Conservation (phyloP, 768 basidiomycete species). For the Pholiota conissans region DNA sequence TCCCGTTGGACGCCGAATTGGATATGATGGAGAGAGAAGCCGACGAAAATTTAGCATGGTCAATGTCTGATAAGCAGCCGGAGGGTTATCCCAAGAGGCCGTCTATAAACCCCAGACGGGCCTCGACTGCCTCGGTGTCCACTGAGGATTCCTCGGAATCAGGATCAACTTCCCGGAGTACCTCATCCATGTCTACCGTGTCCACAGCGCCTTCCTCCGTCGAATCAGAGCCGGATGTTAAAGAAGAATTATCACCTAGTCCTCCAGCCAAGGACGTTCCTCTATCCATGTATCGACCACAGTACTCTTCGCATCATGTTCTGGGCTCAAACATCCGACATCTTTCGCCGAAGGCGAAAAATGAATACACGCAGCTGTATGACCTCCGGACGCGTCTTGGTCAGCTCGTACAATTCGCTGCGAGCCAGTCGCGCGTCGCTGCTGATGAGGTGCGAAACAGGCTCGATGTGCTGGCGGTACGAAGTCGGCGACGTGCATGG, state of each 20-base stretch:
- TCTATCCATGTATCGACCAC: not conserved
- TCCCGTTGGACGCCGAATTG: not conserved
- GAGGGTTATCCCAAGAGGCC: not conserved
- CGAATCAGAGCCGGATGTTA: constrained; percentile 3
- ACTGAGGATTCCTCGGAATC: constrained; percentile 3
- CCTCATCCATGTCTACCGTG: not conserved
- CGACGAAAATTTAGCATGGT: not conserved
- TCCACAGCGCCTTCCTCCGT: constrained; percentile 7
- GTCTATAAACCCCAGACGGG: not conserved
- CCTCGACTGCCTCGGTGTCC: constrained; percentile 1
- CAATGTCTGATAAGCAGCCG: not conserved
- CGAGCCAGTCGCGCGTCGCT: constrained; percentile 38
- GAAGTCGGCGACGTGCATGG: constrained; percentile 68
- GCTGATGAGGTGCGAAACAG: constrained; percentile 40
- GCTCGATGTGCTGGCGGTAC: constrained; percentile 51
- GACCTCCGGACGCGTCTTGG: constrained; percentile 36
- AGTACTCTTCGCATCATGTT: not conserved
- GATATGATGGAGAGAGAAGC: not conserved
- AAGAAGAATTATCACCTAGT: constrained; percentile 2
- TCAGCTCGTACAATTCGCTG: constrained; percentile 40
- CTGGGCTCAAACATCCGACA: constrained; percentile 24
- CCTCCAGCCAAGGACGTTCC: constrained; percentile 1
- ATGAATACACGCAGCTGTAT: constrained; percentile 33
- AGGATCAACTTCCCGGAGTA: not conserved
- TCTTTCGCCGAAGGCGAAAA: constrained; percentile 30